These are phyloP conservation scores for Nicotiana tabacum DNA, from an alignment of 257 asterid genomes.

Conservation along the genomic window DNA sequence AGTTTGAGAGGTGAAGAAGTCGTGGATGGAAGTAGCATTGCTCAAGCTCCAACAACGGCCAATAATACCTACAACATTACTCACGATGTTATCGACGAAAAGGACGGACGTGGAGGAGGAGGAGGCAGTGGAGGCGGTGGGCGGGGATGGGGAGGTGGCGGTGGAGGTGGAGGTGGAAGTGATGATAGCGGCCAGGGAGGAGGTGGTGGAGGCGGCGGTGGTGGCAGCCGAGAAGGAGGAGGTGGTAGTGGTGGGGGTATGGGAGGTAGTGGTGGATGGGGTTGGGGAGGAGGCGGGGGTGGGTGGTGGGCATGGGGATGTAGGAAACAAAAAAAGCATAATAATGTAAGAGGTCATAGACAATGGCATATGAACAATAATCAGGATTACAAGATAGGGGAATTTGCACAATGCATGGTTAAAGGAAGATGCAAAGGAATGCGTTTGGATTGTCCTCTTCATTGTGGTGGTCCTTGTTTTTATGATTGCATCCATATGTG, in stretches of 20 bases:
- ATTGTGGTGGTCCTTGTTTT: slow-evolving; percentile 50
- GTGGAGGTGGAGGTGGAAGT: slow-evolving; percentile 23
- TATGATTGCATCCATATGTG: slow-evolving; percentile 49
- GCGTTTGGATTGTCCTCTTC: slow-evolving; percentile 51
- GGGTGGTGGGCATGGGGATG: slow-evolving; percentile 46
- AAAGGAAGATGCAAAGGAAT: slow-evolving; percentile 39
- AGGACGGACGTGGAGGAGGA: slow-evolving; percentile 13
- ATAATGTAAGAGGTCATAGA: not conserved
- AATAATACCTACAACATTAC: not conserved
- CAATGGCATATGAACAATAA: slow-evolving; percentile 10
- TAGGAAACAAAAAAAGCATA: slow-evolving; percentile 9
- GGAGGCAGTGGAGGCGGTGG: not conserved
- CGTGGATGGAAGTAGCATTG: not conserved
- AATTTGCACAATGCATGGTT: slow-evolving; percentile 44
- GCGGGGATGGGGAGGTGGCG: not conserved
- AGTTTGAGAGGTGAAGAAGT: not conserved
- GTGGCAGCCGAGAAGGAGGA: not conserved
- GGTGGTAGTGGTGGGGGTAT: slow-evolving; percentile 13
- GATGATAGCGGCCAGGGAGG: slow-evolving; percentile 2
- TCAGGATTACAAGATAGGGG: slow-evolving; percentile 32
- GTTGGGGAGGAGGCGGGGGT: slow-evolving; percentile 54
- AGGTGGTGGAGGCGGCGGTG: slow-evolving; percentile 16
- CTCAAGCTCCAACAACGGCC: slow-evolving; percentile 8
- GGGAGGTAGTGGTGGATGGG: slow-evolving; percentile 45
- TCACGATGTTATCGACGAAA: not conserved